Base-by-base conservation (phyloP, 331 rosid species). In the Rosa hybrid region DNA sequence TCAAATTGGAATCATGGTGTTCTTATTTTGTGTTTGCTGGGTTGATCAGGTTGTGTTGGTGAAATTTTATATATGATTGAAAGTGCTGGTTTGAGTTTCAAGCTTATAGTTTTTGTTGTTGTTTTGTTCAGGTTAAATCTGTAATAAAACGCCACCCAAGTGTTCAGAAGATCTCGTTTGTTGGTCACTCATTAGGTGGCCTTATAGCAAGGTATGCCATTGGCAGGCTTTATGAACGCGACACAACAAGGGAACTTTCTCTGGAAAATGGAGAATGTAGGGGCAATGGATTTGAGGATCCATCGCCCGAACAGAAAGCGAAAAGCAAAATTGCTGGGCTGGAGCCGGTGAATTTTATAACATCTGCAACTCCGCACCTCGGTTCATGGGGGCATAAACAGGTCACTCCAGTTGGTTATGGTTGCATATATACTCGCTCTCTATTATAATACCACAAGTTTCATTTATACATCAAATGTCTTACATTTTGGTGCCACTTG, bases 321-420 rank as follows among this genome's bases (percentile, higher is more conserved):
- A 82, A 83, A 85, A 88, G 97, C 6, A 90, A 85, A 89, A 89
- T 93, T 86, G 99, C 99, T 78, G 98, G 98, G 69, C 77, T 95
- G 73, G 93, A 89, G 83, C 97, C 99, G 1, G 60, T 93, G 72
- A 95, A 93, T 84, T 95, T 93, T 82, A 90, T 95, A 77, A 88
- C 94, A 44, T 87, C 73, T 11, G 98, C 98, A 17, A 91, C 99
- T 8, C 99, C 99, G 41, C 99, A 95, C 85, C 94, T 95, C 10
- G 99, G 99, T 81, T 82, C 98, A 63, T 82, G 97, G 86, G 98
- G 96, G 57, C 99, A 95, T 83, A 90, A 84, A 42, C 99, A 95
- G 92, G 99, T 91, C 71, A 76, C 57, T 68, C 45, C 49, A 63
- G 39, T 64, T 64, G 18, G 13, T 50, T 49, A 46, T 75, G 57